Evolutionary conservation across 2,329 filamentous ascomycete species (phyloP).

Genomic region (Nemania diffusa): DNA sequence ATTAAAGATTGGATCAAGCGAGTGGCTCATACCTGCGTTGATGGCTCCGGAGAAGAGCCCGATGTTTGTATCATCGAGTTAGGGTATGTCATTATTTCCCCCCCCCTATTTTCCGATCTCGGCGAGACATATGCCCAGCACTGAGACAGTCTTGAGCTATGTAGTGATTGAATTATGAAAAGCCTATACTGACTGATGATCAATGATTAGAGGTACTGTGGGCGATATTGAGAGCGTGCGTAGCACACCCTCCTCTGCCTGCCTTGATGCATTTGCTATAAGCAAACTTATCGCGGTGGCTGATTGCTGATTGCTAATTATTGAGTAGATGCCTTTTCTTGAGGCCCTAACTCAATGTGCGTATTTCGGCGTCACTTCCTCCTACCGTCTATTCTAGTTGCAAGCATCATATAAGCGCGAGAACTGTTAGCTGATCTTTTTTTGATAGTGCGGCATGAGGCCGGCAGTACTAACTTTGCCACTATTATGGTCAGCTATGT

Average conservation of each 20-base stretch:
- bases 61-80: constrained; percentile 85
- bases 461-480: constrained; percentile 82
- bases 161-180: not conserved
- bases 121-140: not conserved
- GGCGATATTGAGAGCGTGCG: constrained; percentile 43
- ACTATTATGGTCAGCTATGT: constrained; percentile 92
- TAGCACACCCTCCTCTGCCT: not conserved
- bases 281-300: not conserved
- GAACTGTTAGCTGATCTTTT: not conserved
- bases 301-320: constrained; percentile 71
- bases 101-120: not conserved
- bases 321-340: constrained; percentile 84
- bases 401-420: not conserved
- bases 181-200: constrained; percentile 8
- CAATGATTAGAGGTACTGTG: constrained; percentile 36
- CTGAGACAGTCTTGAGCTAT: not conserved
- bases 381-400: too few relatives aligned
- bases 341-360: constrained; percentile 79
- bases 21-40: constrained; percentile 85
- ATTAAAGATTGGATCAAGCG: constrained; percentile 94
- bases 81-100: constrained; percentile 25
- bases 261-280: not conserved
- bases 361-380: not conserved
- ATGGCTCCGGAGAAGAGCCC: constrained; percentile 82
- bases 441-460: constrained; percentile 69